Evolutionary conservation across 75 land plant genomes (phyloP).

Genomic region (Isoetes taiwanensis): DNA sequence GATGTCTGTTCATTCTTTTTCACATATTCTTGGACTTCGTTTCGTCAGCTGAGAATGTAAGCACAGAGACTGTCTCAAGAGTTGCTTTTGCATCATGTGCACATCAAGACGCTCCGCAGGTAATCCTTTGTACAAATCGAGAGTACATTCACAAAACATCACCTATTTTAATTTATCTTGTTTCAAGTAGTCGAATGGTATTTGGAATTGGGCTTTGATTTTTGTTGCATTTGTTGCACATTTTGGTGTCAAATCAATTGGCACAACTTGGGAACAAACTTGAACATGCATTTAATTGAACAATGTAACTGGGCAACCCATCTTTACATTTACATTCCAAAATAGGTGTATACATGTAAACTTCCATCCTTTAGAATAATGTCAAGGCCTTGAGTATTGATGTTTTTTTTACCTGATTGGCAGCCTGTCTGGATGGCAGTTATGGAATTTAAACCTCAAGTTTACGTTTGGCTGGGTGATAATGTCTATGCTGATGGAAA

Average conservation of each 20-base stretch:
- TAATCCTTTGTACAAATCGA: background rate
- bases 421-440: conserved; percentile 85
- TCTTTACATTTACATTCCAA: background rate
- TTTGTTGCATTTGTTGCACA: background rate
- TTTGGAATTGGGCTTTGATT: background rate
- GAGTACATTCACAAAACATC: background rate
- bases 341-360: background rate
- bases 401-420: conserved; percentile 7
- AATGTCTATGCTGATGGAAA: conserved; percentile 73
- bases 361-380: background rate
- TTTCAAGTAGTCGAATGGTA: background rate
- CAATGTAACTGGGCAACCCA: background rate
- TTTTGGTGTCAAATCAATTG: background rate
- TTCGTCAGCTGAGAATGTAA: too few relatives aligned
- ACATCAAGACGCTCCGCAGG: conserved; percentile 50
- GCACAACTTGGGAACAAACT: background rate
- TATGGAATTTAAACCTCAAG: conserved; percentile 45
- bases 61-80: conserved; percentile 24
- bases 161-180: background rate
- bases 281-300: background rate
- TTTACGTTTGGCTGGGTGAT: conserved; percentile 84
- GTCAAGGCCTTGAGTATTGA: background rate
- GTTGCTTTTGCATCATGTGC: conserved; percentile 53
- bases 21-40: too few relatives aligned
- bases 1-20: too few relatives aligned